phyloP scores from a whole-genome alignment of 345 rosid genomes.

The Dovyalis caffra region DNA sequence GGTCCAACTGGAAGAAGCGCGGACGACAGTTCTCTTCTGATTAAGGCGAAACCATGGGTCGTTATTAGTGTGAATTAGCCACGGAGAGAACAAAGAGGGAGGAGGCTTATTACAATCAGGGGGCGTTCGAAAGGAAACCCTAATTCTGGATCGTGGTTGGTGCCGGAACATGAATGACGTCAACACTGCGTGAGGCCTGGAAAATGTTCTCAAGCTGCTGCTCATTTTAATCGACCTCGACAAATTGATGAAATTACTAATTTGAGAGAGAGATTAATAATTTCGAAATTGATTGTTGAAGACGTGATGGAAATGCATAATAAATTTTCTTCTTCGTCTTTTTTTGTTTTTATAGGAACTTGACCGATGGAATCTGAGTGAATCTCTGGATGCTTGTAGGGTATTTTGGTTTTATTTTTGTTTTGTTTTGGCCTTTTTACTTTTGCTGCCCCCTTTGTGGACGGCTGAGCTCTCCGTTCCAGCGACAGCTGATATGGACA shows the following conservation, averaged over 20 bases:
- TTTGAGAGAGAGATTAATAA: not conserved
- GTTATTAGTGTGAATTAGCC: slow-evolving; percentile 35
- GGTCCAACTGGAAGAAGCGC: slow-evolving; percentile 73
- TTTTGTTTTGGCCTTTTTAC: not conserved
- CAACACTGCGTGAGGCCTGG: slow-evolving; percentile 58
- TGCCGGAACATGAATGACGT: slow-evolving; percentile 46
- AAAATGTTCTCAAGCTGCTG: slow-evolving; percentile 61
- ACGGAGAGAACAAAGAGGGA: slow-evolving; percentile 39
- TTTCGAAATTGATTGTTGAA: not conserved
- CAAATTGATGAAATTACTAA: no score
- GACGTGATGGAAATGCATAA: slow-evolving; percentile 22
- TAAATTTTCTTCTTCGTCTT: no score
- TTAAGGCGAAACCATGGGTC: slow-evolving; percentile 51
- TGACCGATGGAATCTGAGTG: slow-evolving; percentile 24
- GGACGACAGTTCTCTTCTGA: slow-evolving; percentile 58
- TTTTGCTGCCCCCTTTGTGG: slow-evolving; percentile 24
- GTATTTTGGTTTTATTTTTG: no score
- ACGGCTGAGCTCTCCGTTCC: slow-evolving; percentile 6
- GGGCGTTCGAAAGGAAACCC: slow-evolving; percentile 55
- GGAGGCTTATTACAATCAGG: slow-evolving; percentile 32
- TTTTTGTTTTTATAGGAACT: no score
- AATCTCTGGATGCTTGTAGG: no score
- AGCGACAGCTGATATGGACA: no score
- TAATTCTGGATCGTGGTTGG: slow-evolving; percentile 43
- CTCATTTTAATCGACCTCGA: slow-evolving; percentile 25